These are phyloP conservation scores for Triticum dicoccoides DNA, from an alignment of 176 grass and related monocot species.

Conservation along the genomic window DNA sequence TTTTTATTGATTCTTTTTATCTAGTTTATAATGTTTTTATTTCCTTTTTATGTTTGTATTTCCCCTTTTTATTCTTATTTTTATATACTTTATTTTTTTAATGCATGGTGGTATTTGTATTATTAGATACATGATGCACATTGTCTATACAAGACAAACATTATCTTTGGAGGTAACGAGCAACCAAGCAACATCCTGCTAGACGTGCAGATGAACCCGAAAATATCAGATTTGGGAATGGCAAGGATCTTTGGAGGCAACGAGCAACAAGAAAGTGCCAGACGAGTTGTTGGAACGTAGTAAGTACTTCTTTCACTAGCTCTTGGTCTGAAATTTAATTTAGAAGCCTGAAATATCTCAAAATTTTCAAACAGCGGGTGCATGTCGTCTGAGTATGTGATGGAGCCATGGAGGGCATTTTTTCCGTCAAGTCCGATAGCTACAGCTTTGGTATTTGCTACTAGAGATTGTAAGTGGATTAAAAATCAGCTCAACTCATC, in stretches of 20 bases:
- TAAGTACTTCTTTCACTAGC: constrained; percentile 15
- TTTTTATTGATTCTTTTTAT: too few relatives aligned
- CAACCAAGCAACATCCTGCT: constrained; percentile 45
- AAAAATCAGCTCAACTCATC: constrained; percentile 29
- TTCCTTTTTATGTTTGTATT: too few relatives aligned
- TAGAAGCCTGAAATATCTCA: not conserved
- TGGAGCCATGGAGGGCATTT: not conserved
- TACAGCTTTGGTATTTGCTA: constrained; percentile 65
- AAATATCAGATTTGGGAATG: constrained; percentile 66
- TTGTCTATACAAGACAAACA: too few relatives aligned
- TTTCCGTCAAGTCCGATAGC: constrained; percentile 55
- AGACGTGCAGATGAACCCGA: constrained; percentile 34
- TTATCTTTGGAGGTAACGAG: too few relatives aligned
- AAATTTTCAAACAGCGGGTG: constrained; percentile 42
- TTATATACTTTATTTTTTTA: too few relatives aligned
- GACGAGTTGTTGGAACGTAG: constrained; percentile 44
- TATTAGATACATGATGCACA: too few relatives aligned
- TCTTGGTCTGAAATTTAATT: not conserved
- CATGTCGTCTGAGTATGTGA: constrained; percentile 59
- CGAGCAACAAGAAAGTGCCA: constrained; percentile 34
- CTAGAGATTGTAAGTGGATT: constrained; percentile 55
- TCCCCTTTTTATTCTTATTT: too few relatives aligned
- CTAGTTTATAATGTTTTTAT: too few relatives aligned
- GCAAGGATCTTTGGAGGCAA: constrained; percentile 45
- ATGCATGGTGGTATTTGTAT: too few relatives aligned